Evolutionary conservation across 352 stramenopile species (phyloP), one percentile per base, ranked within the genome.

Genomic region (Phytophthora hibernalis): DNA sequence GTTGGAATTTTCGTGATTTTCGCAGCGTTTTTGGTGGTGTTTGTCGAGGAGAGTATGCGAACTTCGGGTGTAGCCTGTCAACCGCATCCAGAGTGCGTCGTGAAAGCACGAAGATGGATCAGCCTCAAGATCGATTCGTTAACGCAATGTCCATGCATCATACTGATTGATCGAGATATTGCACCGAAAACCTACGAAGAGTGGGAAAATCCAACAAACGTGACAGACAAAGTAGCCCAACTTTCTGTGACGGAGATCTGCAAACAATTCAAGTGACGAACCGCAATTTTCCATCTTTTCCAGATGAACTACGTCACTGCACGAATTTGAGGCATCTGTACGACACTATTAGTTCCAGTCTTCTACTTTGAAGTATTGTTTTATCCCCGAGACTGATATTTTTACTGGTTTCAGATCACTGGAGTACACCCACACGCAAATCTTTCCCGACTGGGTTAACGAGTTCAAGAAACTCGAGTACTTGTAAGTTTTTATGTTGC

Each of bases 81-180:
- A 0, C 10, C 20, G 5, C 54, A 81, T 13, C 40, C 56, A 1
- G 63, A 83, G 24, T 88, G 79, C 30, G 47, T 60, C 1, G 43
- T 71, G 1, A 48, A 76, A 9, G 71, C 72, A 0, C 53, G 73
- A 16, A 54, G 72, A 24, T 81, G 72, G 70, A 71, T 45, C 0
- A 24, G 50, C 18, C 10, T 66, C 0, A 53, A 68, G 6, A 54
- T 37, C 8, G 44, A 49, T 10, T 70, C 45, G 0, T 30, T 70
- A 20, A 61, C 40, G 0, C 61, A 82, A 6, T 85, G 77, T 21
- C 77, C 75, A 8, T 88, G 80, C 21, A 44, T 88, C 2, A 61
- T 74, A 2, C 63, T 79, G 40, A 79, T 85, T 37, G 74, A 83
- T 49, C 47, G 54, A 15, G 43, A 77, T 21, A 47, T 55, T 2